Base-by-base conservation (phyloP, 108 stramenopile species). In the Fistulifera solaris region DNA sequence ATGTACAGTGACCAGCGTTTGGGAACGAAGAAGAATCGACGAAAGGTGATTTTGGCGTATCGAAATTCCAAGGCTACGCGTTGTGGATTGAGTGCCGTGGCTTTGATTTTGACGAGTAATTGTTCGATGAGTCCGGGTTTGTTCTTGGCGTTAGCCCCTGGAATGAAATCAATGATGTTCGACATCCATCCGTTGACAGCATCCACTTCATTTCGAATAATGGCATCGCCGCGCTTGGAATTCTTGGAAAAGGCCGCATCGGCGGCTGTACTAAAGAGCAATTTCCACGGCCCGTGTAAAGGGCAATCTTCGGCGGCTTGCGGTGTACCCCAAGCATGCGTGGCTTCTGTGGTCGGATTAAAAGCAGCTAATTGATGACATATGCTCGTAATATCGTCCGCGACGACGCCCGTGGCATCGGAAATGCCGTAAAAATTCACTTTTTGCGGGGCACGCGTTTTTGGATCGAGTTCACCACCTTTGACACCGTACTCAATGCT, bases 211-310 rank as follows among this genome's bases (percentile, higher is more conserved):
- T 70, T 74, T 22, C 63, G 53, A 15, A 62, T 76, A 10, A n/a
- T 61, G 25, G 78, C 78, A 35, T 48, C 61, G 3, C 78, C 78
- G 26, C 76, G 63, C 7, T 27, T 66, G 35, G 64, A 62, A 50
- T 72, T 62, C 35, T 57, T 62, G 27, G 56, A 28, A 48, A 66
- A 66, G 48, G 38, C 51, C 17, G 78, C 78, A 62, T 83, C 81
- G 11, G 77, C 78, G 4, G 81, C 81, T 11, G 48, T 83, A 11
- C 75, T 67, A 44, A 77, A 83, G 4, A 83, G 62, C 13, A 71
- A 38, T 28, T 63, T 77, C 81, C 81, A 83, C 19, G 67, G 22
- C 4, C 81, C 81, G 41, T 79, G 24, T 26, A 83, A 57, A 5
- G 77, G 69, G 0, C 65, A 14, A 18, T 48, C 1, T 0, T 38